Evolutionary conservation across 2,329 filamentous ascomycete species (phyloP), one percentile per base, ranked within the genome.

Genomic region (Dendryphion nanum): DNA sequence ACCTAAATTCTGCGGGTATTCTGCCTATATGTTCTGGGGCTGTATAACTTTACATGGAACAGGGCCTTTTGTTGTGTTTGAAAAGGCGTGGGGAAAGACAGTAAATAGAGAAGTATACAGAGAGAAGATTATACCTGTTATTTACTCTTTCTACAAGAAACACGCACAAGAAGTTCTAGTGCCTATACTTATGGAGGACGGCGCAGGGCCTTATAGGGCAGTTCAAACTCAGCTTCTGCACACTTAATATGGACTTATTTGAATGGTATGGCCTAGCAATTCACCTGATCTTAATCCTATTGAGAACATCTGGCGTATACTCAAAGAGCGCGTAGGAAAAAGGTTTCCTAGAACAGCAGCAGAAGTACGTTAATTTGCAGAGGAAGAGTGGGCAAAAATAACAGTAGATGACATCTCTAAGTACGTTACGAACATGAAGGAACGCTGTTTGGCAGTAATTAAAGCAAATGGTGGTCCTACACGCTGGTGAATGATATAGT

Each of bases 61-160:
- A 30, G 24, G 35, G 5, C 26, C 23, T 30, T 5, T 37, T 17
- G 35, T 37, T 30, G 15, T 37, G 7, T 30, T 37, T 37, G 30
- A 37, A 19, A 37, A 37, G 35, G 24, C 30, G 4, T 37, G 18
- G 14, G 18, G 24, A 7, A 37, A 30, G n/a, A n/a, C n/a, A 24
- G 30, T 30, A n/a, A 18, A 37, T 37, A 37, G 35, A 4, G 18
- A 30, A 12, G 24, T 37, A 5, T 37, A 37, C 26, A 6, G 12
- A 6, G n/a, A 6, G 15, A 8, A 35, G 15, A 35, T 35, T 26
- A 24, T 24, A 5, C 33, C 19, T 24, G 16, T 23, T 24, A 35
- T 35, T 24, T n/a, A 26, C n/a, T 5, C 12, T 14, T 35, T 35
- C 26, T 15, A 23, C n/a, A n/a, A 23, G 18, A 5, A 35, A 23